Evolutionary conservation across 2,329 filamentous ascomycete species (phyloP), one percentile per base, ranked within the genome.

Genomic region (Claviceps fusiformis): DNA sequence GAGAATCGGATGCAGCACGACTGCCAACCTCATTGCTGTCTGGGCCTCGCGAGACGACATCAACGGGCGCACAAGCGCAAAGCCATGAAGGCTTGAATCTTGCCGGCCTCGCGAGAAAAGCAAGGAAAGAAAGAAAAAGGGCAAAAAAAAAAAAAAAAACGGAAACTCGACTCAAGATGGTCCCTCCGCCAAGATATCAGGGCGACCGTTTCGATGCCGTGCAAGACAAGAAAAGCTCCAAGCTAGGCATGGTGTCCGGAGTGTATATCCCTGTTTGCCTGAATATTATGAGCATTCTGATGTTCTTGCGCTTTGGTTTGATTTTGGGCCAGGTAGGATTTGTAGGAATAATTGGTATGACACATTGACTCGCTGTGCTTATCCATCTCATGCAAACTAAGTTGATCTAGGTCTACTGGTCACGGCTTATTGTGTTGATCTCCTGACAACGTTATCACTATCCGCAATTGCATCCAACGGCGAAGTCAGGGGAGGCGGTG

Each of bases 381-480:
- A 41, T 49, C 9, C 13, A 52, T 56, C 50, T 19, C 51, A 51
- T 19, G 45, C 50, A 15, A 31, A 31, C 54, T 56, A 4, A 57
- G 35, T 53, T 10, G 11, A 31, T 13, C 31, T 60, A 89, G 85
- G 81, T 52, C 79, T 93, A 68, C 79, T 95, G 57, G 64, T 86
- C 57, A 76, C 80, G 46, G 86, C 87, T n/a, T 95, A 95, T 65
- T 70, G 81, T 17, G 85, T 95, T 61, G 86, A 93, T 65, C 75
- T 93, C n/a, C 74, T 95, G 53, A 95, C 89, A 0, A 89, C 86
- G 0, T 82, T 95, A 63, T 95, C 89, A 3, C 79, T 95, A 35
- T 95, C 89, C 5, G 89, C 89, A 10, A 92, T 95, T 62, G 89
- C 89, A 39, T 91, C 88, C 2, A 95, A 95, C 67, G 89, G 89